Base-by-base conservation (phyloP, 768 basidiomycete species). In the Gautieria morchelliformis region DNA sequence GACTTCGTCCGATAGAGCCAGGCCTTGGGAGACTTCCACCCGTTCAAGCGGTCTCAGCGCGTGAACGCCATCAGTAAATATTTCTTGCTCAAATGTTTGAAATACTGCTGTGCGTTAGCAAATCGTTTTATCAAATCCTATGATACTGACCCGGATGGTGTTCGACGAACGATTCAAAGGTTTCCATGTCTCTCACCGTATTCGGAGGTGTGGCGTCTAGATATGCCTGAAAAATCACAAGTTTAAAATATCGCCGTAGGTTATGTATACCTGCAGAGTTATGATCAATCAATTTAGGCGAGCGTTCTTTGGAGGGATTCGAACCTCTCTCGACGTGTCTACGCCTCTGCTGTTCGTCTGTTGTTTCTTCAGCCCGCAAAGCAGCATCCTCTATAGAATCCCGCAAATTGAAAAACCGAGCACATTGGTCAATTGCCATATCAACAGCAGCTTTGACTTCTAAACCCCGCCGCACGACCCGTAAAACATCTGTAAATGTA, bases 51-150 rank as follows among this genome's bases (percentile, higher is more conserved):
- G 94, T 58, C 85, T 87, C 53, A 99, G 69, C 0, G 87, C 85
- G 58, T 88, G 78, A 50, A 89, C 68, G 4, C 85, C 85, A n/a
- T 93, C 87, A 17, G 77, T 78, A 44, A 83, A 70, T 46, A 99
- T 77, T 60, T 98, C 96, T 59, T 89, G 92, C 72, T 93, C 84
- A 59, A 98, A 94, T 0, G 96, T 99, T 68, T 87, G 87, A 72
- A 98, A 93, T 14, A 98, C 95, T 89, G 58, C 45, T 17, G 24
- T 52, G 32, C 57, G 58, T 35, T 30, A 49, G 48, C 20, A n/a
- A n/a, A n/a, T 3, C 48, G 9, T 22, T 42, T 14, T 17, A 22
- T 20, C 4, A 42, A 15, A 5, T 49, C 10, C 45, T 19, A 46
- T 46, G 45, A 49, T 27, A 58, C 71, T 47, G 67, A 90, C 92